Evolutionary conservation across 2,329 filamentous ascomycete genomes (phyloP).

Genomic region (Allantophomopsis lycopodina): DNA sequence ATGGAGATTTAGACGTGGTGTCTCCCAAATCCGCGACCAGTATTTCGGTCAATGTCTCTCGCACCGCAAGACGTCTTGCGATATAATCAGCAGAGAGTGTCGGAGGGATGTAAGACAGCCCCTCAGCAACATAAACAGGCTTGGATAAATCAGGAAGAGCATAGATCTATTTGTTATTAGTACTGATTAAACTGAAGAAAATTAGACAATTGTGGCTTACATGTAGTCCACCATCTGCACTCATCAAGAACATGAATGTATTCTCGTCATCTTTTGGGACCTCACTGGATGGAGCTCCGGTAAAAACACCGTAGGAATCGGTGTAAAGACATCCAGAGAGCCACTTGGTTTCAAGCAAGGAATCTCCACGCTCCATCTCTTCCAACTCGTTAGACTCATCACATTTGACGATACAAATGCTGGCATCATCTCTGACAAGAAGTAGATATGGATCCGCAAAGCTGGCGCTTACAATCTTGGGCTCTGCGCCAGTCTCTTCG

Average conservation of each 20-base stretch:
- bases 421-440: slow-evolving; percentile 72
- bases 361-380: slow-evolving; percentile 54
- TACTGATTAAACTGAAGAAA: not conserved
- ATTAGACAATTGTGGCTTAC: slow-evolving; percentile 32
- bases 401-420: slow-evolving; percentile 65
- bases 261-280: slow-evolving; percentile 27
- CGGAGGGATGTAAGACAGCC: slow-evolving; percentile 64
- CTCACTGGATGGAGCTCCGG: slow-evolving; percentile 24
- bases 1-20: slow-evolving; percentile 51
- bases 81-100: slow-evolving; percentile 60
- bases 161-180: slow-evolving; percentile 46
- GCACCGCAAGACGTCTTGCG: slow-evolving; percentile 54
- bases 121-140: slow-evolving; percentile 62
- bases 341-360: slow-evolving; percentile 55
- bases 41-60: slow-evolving; percentile 66
- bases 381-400: slow-evolving; percentile 76
- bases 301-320: slow-evolving; percentile 46
- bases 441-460: slow-evolving; percentile 80
- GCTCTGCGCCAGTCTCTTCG: slow-evolving; percentile 73
- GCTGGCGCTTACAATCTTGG: slow-evolving; percentile 64
- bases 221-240: slow-evolving; percentile 57
- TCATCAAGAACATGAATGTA: slow-evolving; percentile 66
- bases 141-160: slow-evolving; percentile 59
- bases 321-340: slow-evolving; percentile 70
- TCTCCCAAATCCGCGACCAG: slow-evolving; percentile 79